phyloP scores from a whole-genome alignment of 176 grass and related monocot genomes.

The Oryza longistaminata region DNA sequence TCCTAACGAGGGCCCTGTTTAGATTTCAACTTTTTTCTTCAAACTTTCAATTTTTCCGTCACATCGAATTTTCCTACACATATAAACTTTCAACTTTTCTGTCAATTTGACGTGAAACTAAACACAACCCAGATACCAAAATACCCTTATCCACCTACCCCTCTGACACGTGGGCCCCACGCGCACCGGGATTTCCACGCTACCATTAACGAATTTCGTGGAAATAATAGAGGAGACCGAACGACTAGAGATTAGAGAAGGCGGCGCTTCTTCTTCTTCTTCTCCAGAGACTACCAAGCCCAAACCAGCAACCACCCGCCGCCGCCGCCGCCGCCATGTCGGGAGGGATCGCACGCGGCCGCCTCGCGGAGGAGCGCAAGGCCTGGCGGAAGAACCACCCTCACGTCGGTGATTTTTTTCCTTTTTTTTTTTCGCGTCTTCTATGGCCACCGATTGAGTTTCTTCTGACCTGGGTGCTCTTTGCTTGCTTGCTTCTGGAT shows the following conservation, averaged over 20 bases:
- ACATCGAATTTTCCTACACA: no score
- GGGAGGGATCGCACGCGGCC: constrained; percentile 67
- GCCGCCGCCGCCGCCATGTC: constrained; percentile 46
- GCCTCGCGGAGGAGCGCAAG: constrained; percentile 76
- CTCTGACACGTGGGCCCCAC: not conserved
- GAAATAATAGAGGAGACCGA: not conserved
- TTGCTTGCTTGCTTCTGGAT: not conserved
- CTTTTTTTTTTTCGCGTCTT: no score
- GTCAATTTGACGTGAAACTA: no score
- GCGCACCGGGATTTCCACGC: not conserved
- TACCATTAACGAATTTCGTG: not conserved
- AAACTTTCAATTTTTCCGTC: no score
- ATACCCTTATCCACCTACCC: not conserved
- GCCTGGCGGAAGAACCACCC: constrained; percentile 76
- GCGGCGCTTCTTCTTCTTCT: not conserved
- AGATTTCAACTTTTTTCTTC: no score
- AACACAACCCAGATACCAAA: not conserved
- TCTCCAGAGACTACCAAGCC: not conserved
- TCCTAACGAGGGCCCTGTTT: no score
- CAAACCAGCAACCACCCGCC: constrained; percentile 7
- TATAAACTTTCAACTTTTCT: no score
- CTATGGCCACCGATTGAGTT: constrained; percentile 14
- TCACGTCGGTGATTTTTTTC: constrained; percentile 38
- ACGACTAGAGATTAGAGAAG: not conserved
- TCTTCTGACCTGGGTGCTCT: constrained; percentile 21